Evolutionary conservation across 768 basidiomycete genomes (phyloP), one percentile per base, ranked within the genome.

Genomic region (Kwoniella newhampshirensis): DNA sequence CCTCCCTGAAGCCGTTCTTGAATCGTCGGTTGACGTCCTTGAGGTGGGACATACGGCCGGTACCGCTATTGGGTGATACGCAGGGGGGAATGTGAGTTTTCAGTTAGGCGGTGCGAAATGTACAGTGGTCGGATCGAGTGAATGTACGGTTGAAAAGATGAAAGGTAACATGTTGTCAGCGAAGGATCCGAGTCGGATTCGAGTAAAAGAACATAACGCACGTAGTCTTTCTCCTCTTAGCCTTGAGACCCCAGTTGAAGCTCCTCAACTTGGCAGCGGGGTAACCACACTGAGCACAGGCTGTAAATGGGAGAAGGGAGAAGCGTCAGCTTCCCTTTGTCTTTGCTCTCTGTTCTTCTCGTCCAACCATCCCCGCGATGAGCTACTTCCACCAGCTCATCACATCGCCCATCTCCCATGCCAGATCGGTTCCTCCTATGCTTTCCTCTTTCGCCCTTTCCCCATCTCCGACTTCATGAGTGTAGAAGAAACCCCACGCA

Each of bases 211-310:
- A 30, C 23, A n/a, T 8, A 25, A 70, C 74, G 64, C 59, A 75
- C 74, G 96, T 97, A 45, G 94, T 98, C 87, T 94, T 96, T 86
- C 94, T 87, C 80, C 96, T 87, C 86, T 98, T 97, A 52, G 96
- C 96, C 85, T 99, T 99, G 77, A 86, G 83, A 67, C 92, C 91
- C 96, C 96, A 98, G 80, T 97, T 88, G 80, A 86, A 98, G 72
- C 90, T 92, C 74, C 94, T 86, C 71, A 94, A 80, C 81, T 90
- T 98, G 53, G 96, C 93, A 54, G 91, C 81, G 42, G 96, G 96
- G 81, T 91, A 98, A 56, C 94, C 96, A 78, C 96, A 97, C 77
- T 90, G 88, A 21, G 87, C 88, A 80, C 96, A 98, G 59, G 86
- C 92, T 96, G 74, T 57, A 32, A 25, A 13, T 21, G 35, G 9